A percentile compares a stretch with the other conserved stretches of the same genome.
Evolutionary conservation across 2,329 filamentous ascomycete genomes (phyloP).

Genomic region (Nannizziopsis arthrosporioides): DNA sequence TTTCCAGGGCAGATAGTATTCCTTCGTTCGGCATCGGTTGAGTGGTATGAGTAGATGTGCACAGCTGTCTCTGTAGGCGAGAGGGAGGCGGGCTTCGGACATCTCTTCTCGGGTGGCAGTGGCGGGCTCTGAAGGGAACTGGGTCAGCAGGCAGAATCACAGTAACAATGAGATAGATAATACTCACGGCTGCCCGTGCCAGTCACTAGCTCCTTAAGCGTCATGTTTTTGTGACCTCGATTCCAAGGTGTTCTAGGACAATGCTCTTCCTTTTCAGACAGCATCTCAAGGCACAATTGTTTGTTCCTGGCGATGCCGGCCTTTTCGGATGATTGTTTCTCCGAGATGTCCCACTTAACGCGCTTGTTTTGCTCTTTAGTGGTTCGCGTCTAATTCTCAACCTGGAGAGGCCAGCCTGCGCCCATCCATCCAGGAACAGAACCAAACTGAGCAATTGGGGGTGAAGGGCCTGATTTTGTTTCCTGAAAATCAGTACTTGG

Average conservation of each 20-base stretch:
- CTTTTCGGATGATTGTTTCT: background rate
- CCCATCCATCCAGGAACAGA: no score
- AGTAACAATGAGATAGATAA: conserved; percentile 4
- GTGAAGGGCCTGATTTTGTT: no score
- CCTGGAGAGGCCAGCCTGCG: no score
- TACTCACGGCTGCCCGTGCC: conserved; percentile 32
- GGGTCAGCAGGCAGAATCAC: background rate
- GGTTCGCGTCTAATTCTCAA: background rate
- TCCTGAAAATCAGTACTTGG: no score
- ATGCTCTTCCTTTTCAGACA: background rate
- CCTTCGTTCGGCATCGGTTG: conserved; percentile 84
- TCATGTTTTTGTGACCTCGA: conserved; percentile 26
- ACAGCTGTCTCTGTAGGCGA: conserved; percentile 91
- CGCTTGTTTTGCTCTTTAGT: background rate
- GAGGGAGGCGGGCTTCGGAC: conserved; percentile 75
- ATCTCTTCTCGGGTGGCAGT: conserved; percentile 71
- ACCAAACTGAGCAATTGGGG: no score
- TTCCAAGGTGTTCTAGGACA: background rate
- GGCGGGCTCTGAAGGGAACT: no score
- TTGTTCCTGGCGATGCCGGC: no score
- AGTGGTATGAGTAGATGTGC: conserved; percentile 88
- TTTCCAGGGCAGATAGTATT: conserved; percentile 95
- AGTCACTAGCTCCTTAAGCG: conserved; percentile 39
- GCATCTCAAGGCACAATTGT: no score
- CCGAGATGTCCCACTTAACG: conserved; percentile 5